Evolutionary conservation across 2,329 filamentous ascomycete species (phyloP).

Genomic region (Talaromyces sp.): DNA sequence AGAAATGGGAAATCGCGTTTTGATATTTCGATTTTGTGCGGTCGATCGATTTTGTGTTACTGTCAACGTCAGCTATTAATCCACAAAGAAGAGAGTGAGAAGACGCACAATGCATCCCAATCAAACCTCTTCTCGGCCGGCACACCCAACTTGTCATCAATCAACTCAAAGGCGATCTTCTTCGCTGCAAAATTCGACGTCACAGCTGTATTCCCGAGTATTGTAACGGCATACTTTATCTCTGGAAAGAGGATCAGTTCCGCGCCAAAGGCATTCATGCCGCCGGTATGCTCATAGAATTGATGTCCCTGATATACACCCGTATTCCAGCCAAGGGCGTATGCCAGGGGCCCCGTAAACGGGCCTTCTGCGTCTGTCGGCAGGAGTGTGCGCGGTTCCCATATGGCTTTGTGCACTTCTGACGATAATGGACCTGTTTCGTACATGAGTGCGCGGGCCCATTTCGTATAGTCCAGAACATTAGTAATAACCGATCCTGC

Average conservation of each 20-base stretch:
- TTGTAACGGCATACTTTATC: constrained; percentile 42
- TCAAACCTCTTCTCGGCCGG: constrained; percentile 15
- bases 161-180: constrained; percentile 10
- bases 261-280: constrained; percentile 44
- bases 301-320: constrained; percentile 27
- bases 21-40: background rate
- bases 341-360: constrained; percentile 13
- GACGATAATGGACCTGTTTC: constrained; percentile 31
- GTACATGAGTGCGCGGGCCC: constrained; percentile 49
- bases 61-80: background rate
- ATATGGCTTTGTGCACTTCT: constrained; percentile 7
- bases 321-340: constrained; percentile 23
- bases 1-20: constrained; percentile 8
- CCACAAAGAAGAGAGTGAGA: background rate
- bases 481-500: constrained; percentile 31
- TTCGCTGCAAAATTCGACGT: constrained; percentile 32
- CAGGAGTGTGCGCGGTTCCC: constrained; percentile 10
- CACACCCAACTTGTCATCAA: constrained; percentile 14
- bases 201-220: constrained; percentile 45
- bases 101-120: constrained; percentile 14
- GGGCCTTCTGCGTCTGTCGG: constrained; percentile 4
- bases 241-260: constrained; percentile 46
- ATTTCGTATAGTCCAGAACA: constrained; percentile 45
- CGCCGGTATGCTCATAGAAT: constrained; percentile 44
- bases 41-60: background rate